phyloP scores from a whole-genome alignment of 495 filamentous ascomycete genomes.

The Trypethelium eluteriae region DNA sequence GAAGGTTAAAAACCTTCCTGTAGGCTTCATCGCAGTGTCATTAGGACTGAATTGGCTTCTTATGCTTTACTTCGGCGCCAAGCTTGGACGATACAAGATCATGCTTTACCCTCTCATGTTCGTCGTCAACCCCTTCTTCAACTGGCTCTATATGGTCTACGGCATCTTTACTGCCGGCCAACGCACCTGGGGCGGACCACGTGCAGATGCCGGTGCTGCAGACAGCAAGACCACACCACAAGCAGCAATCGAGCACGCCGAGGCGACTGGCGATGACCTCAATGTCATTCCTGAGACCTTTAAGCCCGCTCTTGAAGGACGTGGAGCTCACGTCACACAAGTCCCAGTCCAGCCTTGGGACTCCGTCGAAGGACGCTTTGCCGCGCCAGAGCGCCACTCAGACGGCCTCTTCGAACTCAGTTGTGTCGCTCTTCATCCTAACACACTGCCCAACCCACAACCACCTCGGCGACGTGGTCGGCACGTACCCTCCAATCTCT shows the following conservation, averaged over 20 bases:
- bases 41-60: constrained; percentile 89
- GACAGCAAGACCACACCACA: constrained; percentile 71
- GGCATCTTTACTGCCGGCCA: constrained; percentile 87
- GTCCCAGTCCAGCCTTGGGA: constrained; percentile 65
- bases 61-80: constrained; percentile 92
- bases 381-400: constrained; percentile 50
- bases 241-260: constrained; percentile 74
- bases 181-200: constrained; percentile 91
- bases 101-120: constrained; percentile 97
- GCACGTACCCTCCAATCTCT: constrained; percentile 31
- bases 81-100: constrained; percentile 81
- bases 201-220: constrained; percentile 83
- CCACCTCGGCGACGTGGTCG: not conserved
- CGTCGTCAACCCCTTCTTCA: constrained; percentile 90
- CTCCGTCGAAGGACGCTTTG: constrained; percentile 64
- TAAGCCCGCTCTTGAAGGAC: constrained; percentile 54
- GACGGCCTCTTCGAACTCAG: constrained; percentile 56
- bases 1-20: constrained; percentile 66
- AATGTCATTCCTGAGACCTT: constrained; percentile 90
- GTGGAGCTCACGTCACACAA: constrained; percentile 17
- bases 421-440: constrained; percentile 44
- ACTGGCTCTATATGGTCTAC: constrained; percentile 95
- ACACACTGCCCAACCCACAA: not conserved
- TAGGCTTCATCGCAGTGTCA: constrained; percentile 93
- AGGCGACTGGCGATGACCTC: constrained; percentile 75